phyloP scores from a whole-genome alignment of 2,329 filamentous ascomycete species.

The Stachybotrys chlorohalonatus region DNA sequence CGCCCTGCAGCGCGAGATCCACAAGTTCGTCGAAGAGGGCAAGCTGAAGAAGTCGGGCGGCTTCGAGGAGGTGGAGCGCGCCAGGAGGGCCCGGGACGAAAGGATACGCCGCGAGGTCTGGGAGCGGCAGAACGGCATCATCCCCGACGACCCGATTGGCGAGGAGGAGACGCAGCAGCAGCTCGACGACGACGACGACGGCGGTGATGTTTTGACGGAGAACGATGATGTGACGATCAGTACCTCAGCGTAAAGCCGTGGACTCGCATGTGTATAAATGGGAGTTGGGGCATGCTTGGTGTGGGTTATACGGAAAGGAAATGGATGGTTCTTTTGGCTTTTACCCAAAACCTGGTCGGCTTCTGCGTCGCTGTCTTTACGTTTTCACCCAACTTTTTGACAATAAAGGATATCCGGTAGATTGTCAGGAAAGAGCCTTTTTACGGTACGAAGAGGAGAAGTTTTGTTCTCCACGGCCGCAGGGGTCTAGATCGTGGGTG shows the following conservation, averaged over 20 bases:
- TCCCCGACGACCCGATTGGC: slow-evolving; percentile 33
- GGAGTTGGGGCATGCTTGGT: too few species aligned
- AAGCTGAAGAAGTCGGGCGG: slow-evolving; percentile 95
- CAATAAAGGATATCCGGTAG: too few species aligned
- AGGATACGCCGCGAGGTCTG: slow-evolving; percentile 71
- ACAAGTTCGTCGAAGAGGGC: slow-evolving; percentile 76
- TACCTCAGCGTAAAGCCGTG: neutral
- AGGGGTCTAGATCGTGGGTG: too few species aligned
- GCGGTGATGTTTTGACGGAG: slow-evolving; percentile 9
- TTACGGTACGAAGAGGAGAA: too few species aligned
- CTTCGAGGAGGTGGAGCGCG: slow-evolving; percentile 84
- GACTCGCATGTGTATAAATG: neutral
- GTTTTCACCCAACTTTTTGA: too few species aligned
- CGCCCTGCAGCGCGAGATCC: slow-evolving; percentile 75
- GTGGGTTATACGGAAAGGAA: neutral
- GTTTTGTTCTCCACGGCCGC: too few species aligned
- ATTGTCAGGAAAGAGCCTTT: too few species aligned
- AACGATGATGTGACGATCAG: slow-evolving; percentile 7
- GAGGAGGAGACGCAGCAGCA: slow-evolving; percentile 20
- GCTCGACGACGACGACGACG: slow-evolving; percentile 10
- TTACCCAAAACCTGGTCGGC: too few species aligned
- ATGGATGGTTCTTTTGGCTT: slow-evolving; percentile 7
- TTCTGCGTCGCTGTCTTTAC: too few species aligned
- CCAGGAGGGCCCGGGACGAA: slow-evolving; percentile 79
- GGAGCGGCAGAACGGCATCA: slow-evolving; percentile 54